These are phyloP conservation scores for Gynostemma pentaphyllum DNA, from an alignment of 306 rosid genomes.

Conservation along the genomic window DNA sequence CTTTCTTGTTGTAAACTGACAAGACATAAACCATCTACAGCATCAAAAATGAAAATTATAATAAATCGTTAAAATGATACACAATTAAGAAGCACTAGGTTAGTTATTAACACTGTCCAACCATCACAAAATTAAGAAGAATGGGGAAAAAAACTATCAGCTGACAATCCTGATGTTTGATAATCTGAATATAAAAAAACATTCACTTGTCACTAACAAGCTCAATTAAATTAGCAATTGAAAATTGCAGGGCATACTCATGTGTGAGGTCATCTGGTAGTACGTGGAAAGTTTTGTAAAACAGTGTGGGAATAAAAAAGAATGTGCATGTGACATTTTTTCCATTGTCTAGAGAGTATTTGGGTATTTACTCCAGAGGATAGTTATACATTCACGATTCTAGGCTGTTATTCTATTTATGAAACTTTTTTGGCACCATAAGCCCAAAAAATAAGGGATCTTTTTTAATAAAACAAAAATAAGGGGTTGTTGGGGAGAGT, in stretches of 20 bases:
- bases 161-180: not conserved
- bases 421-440: not conserved
- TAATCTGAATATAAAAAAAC: not conserved
- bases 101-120: not conserved
- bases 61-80: constrained; percentile 11
- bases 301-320: not conserved
- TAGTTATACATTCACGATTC: not conserved
- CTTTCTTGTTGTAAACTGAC: constrained; percentile 88
- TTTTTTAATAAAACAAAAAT: too few relatives aligned
- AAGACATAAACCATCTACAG: constrained; percentile 97
- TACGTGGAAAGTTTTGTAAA: not conserved
- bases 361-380: not conserved
- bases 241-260: not conserved
- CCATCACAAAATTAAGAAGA: not conserved
- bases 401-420: too few relatives aligned
- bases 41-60: constrained; percentile 20
- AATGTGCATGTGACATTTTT: not conserved
- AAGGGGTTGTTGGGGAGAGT: too few relatives aligned
- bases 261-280: not conserved
- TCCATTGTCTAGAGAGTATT: not conserved
- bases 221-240: not conserved
- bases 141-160: not conserved
- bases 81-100: not conserved
- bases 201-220: not conserved
- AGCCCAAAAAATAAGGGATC: not conserved